Base-by-base conservation (phyloP, 1,284 basidiomycete genomes). In the Apiotrichum veenhuisii region DNA sequence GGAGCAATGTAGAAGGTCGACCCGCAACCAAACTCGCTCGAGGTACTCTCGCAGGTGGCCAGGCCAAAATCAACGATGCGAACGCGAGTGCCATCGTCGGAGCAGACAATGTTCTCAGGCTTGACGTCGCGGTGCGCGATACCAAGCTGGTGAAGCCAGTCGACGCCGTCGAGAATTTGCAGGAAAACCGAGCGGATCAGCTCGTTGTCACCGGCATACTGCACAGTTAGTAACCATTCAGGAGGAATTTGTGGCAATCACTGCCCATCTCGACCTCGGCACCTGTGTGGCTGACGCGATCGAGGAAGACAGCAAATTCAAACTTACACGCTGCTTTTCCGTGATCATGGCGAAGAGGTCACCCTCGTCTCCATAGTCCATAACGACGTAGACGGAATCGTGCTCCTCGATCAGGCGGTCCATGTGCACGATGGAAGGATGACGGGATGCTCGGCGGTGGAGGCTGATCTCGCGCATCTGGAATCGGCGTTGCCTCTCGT, bases 71-170 rank as follows among this genome's bases (percentile, higher is more conserved):
- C 96, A 61, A 94, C 95, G 71, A 98, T 85, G 64, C 90, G 85
- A 57, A 98, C 85, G 56, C 86, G 83, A 62, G 86, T 82, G 61
- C 93, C 93, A 71, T 77, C 77, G 26, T 78, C 71, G 81, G 90
- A 77, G 79, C 92, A 96, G 61, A 98, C 83, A 67, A 98, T 87
- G 78, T 98, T 98, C 80, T 98, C 96, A 2, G 94, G 95, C 80
- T 98, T 98, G 72, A 98, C 82, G 76, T 98, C 95, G 54, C 95
- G 89, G 78, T 98, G 95, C 78, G 90, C 94, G 71, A 98, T 92
- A 43, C 83, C 82, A 27, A 80, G 73, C 40, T 67, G 64, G 70
- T 87, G 86, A 58, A 85, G 84, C 77, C 88, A 89, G 66, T 92
- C 89, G 70, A 98, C 89, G 54, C 92, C 91, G 70, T 96, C 91